These are phyloP conservation scores for Domatiomyces globalis DNA, from an alignment of 2,329 filamentous ascomycete genomes.

Conservation along the genomic window DNA sequence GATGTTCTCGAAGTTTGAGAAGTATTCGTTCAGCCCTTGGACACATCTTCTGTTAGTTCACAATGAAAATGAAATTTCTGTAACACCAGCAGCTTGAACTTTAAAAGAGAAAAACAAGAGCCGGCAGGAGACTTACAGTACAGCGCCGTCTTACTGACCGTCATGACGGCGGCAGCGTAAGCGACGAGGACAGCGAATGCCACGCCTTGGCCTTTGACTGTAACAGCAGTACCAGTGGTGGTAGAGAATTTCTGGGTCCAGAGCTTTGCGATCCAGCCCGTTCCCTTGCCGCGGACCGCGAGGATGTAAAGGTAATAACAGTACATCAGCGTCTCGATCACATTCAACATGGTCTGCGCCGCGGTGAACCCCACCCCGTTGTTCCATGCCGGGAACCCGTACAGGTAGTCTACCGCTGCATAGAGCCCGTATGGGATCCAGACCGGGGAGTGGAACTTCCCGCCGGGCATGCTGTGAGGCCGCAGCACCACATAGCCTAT, in stretches of 20 bases:
- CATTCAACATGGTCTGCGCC: slow-evolving; percentile 57
- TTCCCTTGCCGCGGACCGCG: slow-evolving; percentile 23
- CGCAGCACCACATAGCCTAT: slow-evolving; percentile 63
- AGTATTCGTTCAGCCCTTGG: slow-evolving; percentile 46
- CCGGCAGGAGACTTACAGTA: slow-evolving; percentile 40
- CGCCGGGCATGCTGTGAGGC: slow-evolving; percentile 69
- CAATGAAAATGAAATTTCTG: background rate
- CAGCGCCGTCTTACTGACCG: slow-evolving; percentile 52
- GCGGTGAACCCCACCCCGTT: slow-evolving; percentile 58
- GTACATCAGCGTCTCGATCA: slow-evolving; percentile 54
- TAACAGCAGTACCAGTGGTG: background rate
- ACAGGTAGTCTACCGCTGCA: slow-evolving; percentile 63
- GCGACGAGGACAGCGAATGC: slow-evolving; percentile 41
- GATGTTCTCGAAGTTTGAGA: slow-evolving; percentile 46
- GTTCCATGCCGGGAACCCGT: slow-evolving; percentile 61
- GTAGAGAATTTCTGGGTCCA: background rate
- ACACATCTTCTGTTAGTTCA: background rate
- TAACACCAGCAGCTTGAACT: background rate
- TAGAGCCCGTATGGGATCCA: slow-evolving; percentile 72
- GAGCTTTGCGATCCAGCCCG: slow-evolving; percentile 17
- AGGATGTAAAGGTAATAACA: slow-evolving; percentile 43
- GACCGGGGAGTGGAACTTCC: slow-evolving; percentile 54
- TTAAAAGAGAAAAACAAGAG: background rate
- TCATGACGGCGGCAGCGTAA: slow-evolving; percentile 48
- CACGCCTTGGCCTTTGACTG: slow-evolving; percentile 30